Base-by-base conservation (phyloP, 2,329 filamentous ascomycete species). In the Alternaria incomplexa region DNA sequence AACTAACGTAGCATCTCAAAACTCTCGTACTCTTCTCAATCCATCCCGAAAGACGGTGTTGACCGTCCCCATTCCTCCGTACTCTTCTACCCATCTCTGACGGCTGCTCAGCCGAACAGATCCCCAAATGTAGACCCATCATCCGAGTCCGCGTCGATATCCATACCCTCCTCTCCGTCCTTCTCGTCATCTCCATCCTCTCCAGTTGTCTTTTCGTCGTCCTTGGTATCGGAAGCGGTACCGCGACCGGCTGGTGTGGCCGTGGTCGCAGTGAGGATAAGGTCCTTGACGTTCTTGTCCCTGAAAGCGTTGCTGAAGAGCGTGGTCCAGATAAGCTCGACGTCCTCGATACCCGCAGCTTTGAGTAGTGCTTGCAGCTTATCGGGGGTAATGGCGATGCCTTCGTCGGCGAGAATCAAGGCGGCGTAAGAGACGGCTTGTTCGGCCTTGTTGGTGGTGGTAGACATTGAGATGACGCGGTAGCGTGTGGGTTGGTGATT, bases 361-460 rank as follows among this genome's bases (percentile, higher is more conserved):
- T 92, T 90, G 86, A 98, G 91, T 80, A 99, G 84, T 78, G 91
- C 90, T 83, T 93, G 89, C 81, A 99, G 89, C 88, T 98, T 98
- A 85, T 98, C 96, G 87, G 96, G 87, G 83, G 95, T 97, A 88
- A 98, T 93, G 81, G 96, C 93, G 81, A 98, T 85, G 85, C 90
- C 91, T 79, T 97, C 95, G 89, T 99, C 96, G 84, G 95, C 95
- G 84, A 98, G 93, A 89, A 98, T 97, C 85, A 99, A 91, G 84
- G 95, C 93, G 82, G 96, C 96, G 89, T 97, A 98, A 81, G 95
- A 96, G 83, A 90, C 89, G 82, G 95, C 95, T 84, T 61, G 68
- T 47, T 75, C 73, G 22, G 70, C 63, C n/a, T 66, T 68, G 64
- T 67, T 58, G 57, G 57, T 61, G n/a, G 48, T 25, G 20, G 48